Base-by-base conservation (phyloP, 495 filamentous ascomycete species). In the Cercophora samala region DNA sequence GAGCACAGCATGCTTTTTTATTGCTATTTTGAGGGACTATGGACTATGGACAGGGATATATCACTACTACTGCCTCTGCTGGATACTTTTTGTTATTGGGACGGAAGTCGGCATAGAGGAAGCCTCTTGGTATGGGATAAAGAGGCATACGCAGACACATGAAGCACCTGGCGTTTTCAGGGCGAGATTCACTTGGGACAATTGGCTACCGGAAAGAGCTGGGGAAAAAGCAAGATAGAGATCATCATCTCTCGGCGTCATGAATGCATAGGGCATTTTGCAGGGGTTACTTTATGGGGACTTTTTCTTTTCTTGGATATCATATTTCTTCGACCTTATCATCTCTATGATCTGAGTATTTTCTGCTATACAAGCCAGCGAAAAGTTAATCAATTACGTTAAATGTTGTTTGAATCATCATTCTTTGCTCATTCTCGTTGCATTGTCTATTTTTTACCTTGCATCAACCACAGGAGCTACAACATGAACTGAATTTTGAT, bases 181-280 rank as follows among this genome's bases (percentile, higher is more conserved):
- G 15, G 61, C 8, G 15, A 64, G 55, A 46, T 58, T 32, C 21
- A 46, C 17, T 17, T 9, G 56, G 62, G 15, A 62, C 23, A 62
- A 46, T 15, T n/a, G n/a, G 18, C 23, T 6, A 62, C 24, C 37
- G 37, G 37, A 46, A 21, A 29, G 60, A 62, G 26, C 60, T 46
- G 25, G 32, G n/a, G 61, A 32, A 60, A 25, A 58, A 19, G 64
- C 52, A 53, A 64, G 62, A 65, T 60, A 64, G 62, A 68, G 24
- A 56, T 60, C 29, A 29, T 29, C 46, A 25, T 68, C 66, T 65
- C 62, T 68, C 23, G 66, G 66, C 66, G 66, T 68, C 64, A 5
- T 21, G 51, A 63, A 63, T 64, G 19, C 24, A 63, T 54, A 60
- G 58, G 59, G 37, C 56, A 53, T 29, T 60, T 29, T 60, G 18